Evolutionary conservation across 139 green algal genomes (phyloP), one percentile per base, ranked within the genome.

Genomic region (Chlorella sp.): DNA sequence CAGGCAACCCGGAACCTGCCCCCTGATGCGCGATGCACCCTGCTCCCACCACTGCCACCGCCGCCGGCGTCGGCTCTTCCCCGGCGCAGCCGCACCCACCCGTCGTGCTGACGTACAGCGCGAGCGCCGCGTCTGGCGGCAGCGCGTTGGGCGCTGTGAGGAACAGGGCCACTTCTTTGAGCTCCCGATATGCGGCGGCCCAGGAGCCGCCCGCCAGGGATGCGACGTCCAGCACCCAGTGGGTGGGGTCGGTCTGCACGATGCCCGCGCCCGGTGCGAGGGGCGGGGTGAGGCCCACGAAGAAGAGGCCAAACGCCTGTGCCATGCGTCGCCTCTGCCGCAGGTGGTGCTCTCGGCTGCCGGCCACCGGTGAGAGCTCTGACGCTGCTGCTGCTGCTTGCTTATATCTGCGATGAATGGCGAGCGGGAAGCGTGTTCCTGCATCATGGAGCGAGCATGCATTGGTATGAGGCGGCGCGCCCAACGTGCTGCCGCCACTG

Each of bases 81-180:
- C n/a, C n/a, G n/a, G n/a, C n/a, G n/a, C n/a, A n/a, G n/a, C n/a
- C n/a, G n/a, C n/a, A n/a, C n/a, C n/a, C n/a, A n/a, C n/a, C n/a
- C n/a, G n/a, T n/a, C 21, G 68, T 65, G 51, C 69, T 79, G 6
- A 79, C 72, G 27, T 83, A 83, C 40, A 83, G 59, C 35, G 68
- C 60, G 15, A 83, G 61, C 5, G 65, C 77, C 42, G 65, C 40
- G 35, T 83, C 77, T 29, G 77, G 45, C 12, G 77, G 77, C 62
- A 83, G 62, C 48, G 51, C 31, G 17, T 69, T 75, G 27, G 60
- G 71, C 31, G 17, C 21, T 8, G 36, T 67, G 19, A 83, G 48
- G 15, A 74, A 83, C 2, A 83, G 14, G 5, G 50, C 62, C 27
- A 83, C 69, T 56, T 82, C 77, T 8, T 82, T 70, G n/a, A 82